Evolutionary conservation across 2,329 filamentous ascomycete genomes (phyloP), one percentile per base, ranked within the genome.

Genomic region (Dothiorella sarmentorum): DNA sequence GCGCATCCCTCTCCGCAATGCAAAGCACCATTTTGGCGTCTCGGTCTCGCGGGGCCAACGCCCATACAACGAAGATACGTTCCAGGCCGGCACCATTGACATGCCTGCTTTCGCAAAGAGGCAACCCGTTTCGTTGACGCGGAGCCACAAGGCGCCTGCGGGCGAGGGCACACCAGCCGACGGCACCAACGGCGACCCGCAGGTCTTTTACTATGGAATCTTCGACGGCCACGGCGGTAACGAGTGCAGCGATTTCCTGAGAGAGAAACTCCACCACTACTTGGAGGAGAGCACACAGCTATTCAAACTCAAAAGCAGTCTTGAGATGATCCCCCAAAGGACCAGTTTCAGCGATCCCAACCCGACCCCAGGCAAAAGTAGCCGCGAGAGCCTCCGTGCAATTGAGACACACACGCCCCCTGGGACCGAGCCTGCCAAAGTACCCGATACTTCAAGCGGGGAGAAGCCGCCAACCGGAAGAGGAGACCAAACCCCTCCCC

Each of bases 171-270:
- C 83, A 22, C 84, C 80, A 9, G 90, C 90, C 5, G 89, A 90
- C 60, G 89, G 87, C 63, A 85, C 89, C 1, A 89, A 85, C 62
- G 93, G 93, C 2, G 93, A 97, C 69, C 93, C 93, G 1, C 93
- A 97, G 71, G 87, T 97, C 31, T 99, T 99, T 74, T 99, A 97
- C 73, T 99, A 97, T 80, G 92, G 85, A 1, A 86, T 97, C 1
- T 99, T 97, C 68, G 94, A 99, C 73, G 94, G 94, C 2, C 94
- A 99, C 75, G 94, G 94, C 9, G 94, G 94, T 18, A 83, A 79
- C 18, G 89, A 96, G 71, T 97, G 94, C 73, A 91, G 91, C 61
- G 86, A 88, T 17, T 97, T 96, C 66, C 74, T 97, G 64, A 82
- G 86, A 60, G 90, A 97, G 61, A 85, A 89, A 68, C 76, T 99